Evolutionary conservation across 257 asterid genomes (phyloP).

Genomic region (Cordia subcordata): DNA sequence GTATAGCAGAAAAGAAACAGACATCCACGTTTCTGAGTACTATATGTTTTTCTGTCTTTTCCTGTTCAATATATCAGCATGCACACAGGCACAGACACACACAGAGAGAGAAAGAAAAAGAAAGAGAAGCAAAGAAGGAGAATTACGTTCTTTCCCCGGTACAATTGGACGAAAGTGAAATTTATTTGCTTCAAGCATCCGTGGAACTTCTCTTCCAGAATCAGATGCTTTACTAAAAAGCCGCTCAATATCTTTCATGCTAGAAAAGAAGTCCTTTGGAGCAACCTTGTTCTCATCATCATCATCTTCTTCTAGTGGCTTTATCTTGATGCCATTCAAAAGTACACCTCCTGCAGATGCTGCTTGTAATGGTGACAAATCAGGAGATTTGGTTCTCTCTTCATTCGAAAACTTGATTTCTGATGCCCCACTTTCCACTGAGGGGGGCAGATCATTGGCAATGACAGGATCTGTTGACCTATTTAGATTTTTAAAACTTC

Average conservation of each 20-base stretch:
- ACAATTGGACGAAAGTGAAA: conserved; percentile 83
- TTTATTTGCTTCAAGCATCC: conserved; percentile 97
- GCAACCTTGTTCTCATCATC: conserved; percentile 54
- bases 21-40: too few relatives aligned
- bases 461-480: conserved; percentile 34
- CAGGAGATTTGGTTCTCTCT: conserved; percentile 54
- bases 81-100: background rate
- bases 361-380: conserved; percentile 59
- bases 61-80: background rate
- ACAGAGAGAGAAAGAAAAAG: too few relatives aligned
- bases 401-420: conserved; percentile 47
- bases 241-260: conserved; percentile 77
- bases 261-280: conserved; percentile 68
- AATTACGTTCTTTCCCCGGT: conserved; percentile 61
- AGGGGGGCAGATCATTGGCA: conserved; percentile 27
- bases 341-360: conserved; percentile 47
- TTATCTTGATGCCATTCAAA: conserved; percentile 44
- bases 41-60: too few relatives aligned
- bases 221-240: conserved; percentile 85
- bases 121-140: conserved; percentile 21
- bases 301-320: conserved; percentile 43
- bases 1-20: too few relatives aligned
- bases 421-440: conserved; percentile 20
- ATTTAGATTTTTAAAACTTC: conserved; percentile 75
- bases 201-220: conserved; percentile 93